phyloP scores from a whole-genome alignment of 73 alveolate genomes.

The Paramecium octaurelia region DNA sequence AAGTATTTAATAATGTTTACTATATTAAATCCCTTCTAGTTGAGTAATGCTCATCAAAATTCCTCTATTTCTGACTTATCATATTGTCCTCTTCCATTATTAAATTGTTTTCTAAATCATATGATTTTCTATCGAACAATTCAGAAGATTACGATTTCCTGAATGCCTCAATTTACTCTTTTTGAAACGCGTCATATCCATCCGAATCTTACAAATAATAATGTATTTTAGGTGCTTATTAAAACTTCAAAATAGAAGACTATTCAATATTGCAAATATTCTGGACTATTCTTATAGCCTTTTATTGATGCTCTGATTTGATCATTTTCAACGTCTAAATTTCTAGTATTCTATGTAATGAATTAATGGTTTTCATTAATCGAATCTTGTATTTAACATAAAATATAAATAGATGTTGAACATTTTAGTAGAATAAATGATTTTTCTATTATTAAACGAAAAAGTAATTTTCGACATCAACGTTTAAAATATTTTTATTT shows the following conservation, averaged over 20 bases:
- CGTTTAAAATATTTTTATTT: not conserved
- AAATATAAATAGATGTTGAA: not conserved
- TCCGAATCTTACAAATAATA: not conserved
- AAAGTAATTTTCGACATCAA: not conserved
- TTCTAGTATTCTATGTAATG: not conserved
- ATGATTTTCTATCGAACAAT: not conserved
- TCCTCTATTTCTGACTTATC: not conserved
- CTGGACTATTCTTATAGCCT: not conserved
- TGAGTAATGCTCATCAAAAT: not conserved
- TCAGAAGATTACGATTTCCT: not conserved
- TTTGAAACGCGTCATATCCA: not conserved
- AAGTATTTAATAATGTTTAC: not conserved
- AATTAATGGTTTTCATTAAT: not conserved
- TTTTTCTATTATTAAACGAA: not conserved
- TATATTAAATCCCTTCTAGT: not conserved
- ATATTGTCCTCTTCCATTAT: not conserved
- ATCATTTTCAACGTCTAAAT: not conserved
- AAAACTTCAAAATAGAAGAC: not conserved
- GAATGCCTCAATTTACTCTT: not conserved
- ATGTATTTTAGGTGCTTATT: not conserved
- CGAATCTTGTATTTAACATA: not conserved
- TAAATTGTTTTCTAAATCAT: not conserved
- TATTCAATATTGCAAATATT: not conserved
- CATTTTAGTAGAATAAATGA: not conserved
- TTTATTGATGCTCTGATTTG: not conserved